These are phyloP conservation scores for Canavalia gladiata DNA, from an alignment of 306 rosid genomes.

Conservation along the genomic window DNA sequence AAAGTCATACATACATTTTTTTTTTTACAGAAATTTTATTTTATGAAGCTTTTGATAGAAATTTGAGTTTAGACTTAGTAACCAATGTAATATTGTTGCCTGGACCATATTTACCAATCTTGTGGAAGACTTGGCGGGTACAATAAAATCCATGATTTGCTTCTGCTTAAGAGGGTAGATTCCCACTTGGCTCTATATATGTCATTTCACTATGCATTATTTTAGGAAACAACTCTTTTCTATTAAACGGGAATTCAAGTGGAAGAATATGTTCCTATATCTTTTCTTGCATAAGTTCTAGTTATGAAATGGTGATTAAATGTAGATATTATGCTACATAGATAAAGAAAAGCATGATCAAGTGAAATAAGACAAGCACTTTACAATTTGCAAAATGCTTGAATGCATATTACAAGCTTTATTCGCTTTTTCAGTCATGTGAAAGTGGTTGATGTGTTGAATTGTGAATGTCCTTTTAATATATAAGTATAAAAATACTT, in stretches of 20 bases:
- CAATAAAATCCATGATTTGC: neutral
- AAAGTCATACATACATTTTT: neutral
- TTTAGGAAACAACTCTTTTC: no score
- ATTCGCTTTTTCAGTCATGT: no score
- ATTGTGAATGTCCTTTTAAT: no score
- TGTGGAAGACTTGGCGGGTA: neutral
- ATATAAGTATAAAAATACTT: no score
- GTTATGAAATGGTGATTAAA: neutral
- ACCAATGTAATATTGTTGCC: neutral
- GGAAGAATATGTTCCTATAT: neutral
- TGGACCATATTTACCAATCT: conserved; percentile 9
- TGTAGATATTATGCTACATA: no score
- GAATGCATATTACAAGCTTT: no score
- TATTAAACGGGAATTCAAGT: neutral
- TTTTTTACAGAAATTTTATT: neutral
- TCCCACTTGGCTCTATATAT: neutral
- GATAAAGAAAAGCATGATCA: no score
- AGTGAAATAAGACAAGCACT: no score
- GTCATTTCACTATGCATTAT: no score
- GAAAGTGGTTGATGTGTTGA: no score
- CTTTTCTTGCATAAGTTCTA: neutral
- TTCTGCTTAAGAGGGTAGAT: neutral
- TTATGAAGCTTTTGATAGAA: neutral
- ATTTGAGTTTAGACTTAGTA: neutral
- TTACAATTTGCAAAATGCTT: no score